Base-by-base conservation (phyloP, 1,139 yeast species). In the Tardiomyces blankii region DNA sequence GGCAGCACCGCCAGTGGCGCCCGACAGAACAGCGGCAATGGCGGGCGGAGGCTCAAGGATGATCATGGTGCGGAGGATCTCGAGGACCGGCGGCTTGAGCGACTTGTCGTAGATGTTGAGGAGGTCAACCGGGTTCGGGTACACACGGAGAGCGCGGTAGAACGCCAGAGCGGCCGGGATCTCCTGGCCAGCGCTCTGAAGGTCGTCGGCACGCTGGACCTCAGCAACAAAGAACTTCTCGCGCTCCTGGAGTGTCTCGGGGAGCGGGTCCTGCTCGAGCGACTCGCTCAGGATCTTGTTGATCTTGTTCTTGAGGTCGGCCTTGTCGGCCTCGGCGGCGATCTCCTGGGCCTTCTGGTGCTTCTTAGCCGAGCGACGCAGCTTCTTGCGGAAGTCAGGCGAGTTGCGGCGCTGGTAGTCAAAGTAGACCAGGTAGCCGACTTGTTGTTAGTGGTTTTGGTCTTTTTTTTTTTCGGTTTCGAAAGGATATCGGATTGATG, bases 121-220 rank as follows among this genome's bases (percentile, higher is more conserved):
- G 56, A 91, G 77, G 57, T 87, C 96, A 48, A 93, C 82, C 48
- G 97, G 98, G 66, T 84, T 84, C 51, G 98, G 97, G 66, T 89
- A 91, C 44, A 88, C 89, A 35, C 86, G 78, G 62, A 91, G 74
- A n/a, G 96, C 97, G 67, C 88, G 85, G 76, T 91, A 91, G 75
- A 88, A 91, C 57, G 84, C 78, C 55, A 88, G 72, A 40, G 97
- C 97, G 40, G 96, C 82, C 49, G 81, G 86, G 51, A 82, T 66
- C 48, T 54, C 54, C 46, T 49, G 48, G 43, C 54, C 55, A 42
- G 54, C 54, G 42, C 60, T 63, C 28, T 51, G 46, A 45, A 61
- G 56, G 49, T 62, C 65, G 49, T 89, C 97, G 62, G 95, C 97
- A 46, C 74, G 64, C 46, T 88, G 83, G 49, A 89, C 89, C 66